These are phyloP conservation scores for Mycena leptocephala DNA, from an alignment of 768 basidiomycete genomes.

Conservation along the genomic window DNA sequence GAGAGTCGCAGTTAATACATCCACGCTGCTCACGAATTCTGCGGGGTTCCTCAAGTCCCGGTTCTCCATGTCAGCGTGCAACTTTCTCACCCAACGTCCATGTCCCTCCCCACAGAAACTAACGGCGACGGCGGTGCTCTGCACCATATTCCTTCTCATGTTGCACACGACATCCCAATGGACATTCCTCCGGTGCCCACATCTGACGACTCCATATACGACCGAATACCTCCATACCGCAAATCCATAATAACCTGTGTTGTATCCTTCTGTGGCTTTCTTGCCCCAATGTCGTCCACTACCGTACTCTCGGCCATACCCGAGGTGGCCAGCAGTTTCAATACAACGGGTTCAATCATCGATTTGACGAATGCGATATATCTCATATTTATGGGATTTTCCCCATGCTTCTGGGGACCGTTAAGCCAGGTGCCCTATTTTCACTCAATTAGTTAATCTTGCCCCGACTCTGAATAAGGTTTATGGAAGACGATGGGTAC, in stretches of 20 bases:
- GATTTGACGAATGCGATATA: constrained; percentile 34
- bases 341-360: constrained; percentile 34
- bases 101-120: constrained; percentile 24
- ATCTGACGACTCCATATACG: constrained; percentile 35
- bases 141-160: constrained; percentile 28
- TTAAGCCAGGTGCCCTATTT: constrained; percentile 28
- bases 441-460: not conserved
- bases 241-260: constrained; percentile 32
- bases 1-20: too few relatives aligned
- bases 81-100: constrained; percentile 7
- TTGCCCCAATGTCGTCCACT: constrained; percentile 34
- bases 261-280: constrained; percentile 32
- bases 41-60: too few relatives aligned
- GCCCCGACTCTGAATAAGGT: constrained; percentile 16
- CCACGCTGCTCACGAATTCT: too few relatives aligned
- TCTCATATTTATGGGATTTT: constrained; percentile 35
- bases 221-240: constrained; percentile 24
- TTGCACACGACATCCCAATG: constrained; percentile 23
- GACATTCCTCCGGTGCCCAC: constrained; percentile 4
- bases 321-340: constrained; percentile 35
- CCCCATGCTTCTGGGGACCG: constrained; percentile 36
- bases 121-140: not conserved
- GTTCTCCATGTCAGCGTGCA: not conserved
- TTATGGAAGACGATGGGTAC: constrained; percentile 39
- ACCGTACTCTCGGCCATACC: constrained; percentile 34